Evolutionary conservation across 441 rosid species (phyloP), one percentile per base, ranked within the genome.

Genomic region (Bocquillonia castaneifolia): DNA sequence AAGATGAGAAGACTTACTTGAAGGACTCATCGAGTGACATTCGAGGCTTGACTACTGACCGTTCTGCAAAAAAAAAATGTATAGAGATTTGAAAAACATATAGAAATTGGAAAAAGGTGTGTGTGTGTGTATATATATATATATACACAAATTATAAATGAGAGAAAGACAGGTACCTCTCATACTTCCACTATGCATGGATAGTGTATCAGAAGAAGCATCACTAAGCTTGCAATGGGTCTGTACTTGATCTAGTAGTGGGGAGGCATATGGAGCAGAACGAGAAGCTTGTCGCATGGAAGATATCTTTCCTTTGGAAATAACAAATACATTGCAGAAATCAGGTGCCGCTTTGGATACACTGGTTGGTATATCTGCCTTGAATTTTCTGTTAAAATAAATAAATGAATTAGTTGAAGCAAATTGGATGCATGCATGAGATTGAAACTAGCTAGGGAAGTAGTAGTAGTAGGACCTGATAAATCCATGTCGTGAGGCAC

Each of bases 241-340:
- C 59, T 85, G 80, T 37, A 91, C 72, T 72, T 94, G 85, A 32
- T 77, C 76, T 0, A 82, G 74, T 9, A 93, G 69, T 0, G 98
- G 96, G 53, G 98, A 94, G 32, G 74, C 57, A 59, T 72, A 79
- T 12, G 97, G 92, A 26, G 90, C 85, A 23, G 85, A 52, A 67
- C 94, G 91, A 66, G 85, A 54, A 52, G 98, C 92, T 55, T 83
- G 64, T 23, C 88, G 74, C 7, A 78, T 64, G 0, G 97, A 81
- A 59, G 97, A 86, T 29, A 90, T 55, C 81, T 84, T 94, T 70
- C 91, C 89, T 82, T 90, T 92, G 28, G 88, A 79, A 70, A 92
- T 76, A 59, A 92, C 79, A 67, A 85, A 92, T 23, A 92, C 91
- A 1, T 78, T 87, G 77, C 99, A 94, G 80, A 94, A 94, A 72